Evolutionary conservation across 495 filamentous ascomycete species (phyloP), one percentile per base, ranked within the genome.

Genomic region (Penicillium desertorum): DNA sequence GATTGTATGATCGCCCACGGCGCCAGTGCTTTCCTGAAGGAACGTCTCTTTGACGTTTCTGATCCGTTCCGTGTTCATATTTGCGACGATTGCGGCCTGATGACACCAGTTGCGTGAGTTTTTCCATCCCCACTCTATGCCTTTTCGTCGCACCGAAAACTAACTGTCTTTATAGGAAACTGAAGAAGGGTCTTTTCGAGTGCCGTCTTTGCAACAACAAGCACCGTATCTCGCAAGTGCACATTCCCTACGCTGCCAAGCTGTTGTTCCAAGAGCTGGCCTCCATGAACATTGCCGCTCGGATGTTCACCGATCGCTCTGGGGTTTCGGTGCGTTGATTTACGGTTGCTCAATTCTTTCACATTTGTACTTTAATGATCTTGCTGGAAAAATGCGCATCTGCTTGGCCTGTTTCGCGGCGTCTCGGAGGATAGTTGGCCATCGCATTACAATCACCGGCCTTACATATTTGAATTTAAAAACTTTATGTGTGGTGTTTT

Each of bases 1-100:
- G 94, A 99, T 83, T 99, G 94, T 76, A 98, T 99, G 95, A 98
- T 99, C 73, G 88, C 95, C 29, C 95, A 99, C 74, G 94, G 94
- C 68, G 94, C 94, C 27, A 91, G 89, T 59, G 86, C 91, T 5
- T 98, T 99, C 83, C 78, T 99, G 70, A 97, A 97, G 79, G 94
- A 99, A 81, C 81, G 93, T 60, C 77, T 99, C 59, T 97, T 99
- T 63, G 92, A 97, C 71, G 95, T 98, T 43, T 92, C 88, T 56
- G 94, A 99, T 75, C 92, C 94, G n/a, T 98, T 96, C 83, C 80
- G 91, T 63, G 95, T 99, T 51, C 95, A 99, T 71, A 88, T 99
- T 59, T 99, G 94, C 75, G 94, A 99, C 73, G 94, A 97, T 67
- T 99, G 94, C 73, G 94, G 94, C 56, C 79, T 99, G 65, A 99